Percentiles rank a stretch among this genome's conserved stretches.
Conservation (phyloP, 1,284 basidiomycete species). For the Golubevia pallescens region DNA sequence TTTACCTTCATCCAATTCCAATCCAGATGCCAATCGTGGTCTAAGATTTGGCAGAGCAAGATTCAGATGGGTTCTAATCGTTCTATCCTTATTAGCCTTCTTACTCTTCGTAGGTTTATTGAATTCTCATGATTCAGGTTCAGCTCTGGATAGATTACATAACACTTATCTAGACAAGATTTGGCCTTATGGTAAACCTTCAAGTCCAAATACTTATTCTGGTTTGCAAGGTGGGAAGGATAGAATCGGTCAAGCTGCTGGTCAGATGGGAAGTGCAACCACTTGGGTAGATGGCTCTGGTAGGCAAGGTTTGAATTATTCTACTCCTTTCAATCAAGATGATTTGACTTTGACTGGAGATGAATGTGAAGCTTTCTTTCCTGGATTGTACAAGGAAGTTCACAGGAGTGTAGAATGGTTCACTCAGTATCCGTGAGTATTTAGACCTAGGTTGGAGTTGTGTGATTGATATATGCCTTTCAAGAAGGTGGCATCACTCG, state of each 20-base stretch:
- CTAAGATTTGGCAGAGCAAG: too few species aligned
- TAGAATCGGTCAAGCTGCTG: neutral
- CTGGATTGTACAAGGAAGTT: conserved; percentile 47
- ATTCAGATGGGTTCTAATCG: too few species aligned
- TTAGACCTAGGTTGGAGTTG: too few species aligned
- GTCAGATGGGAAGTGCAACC: conserved; percentile 1
- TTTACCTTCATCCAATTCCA: too few species aligned
- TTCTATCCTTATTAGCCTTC: neutral
- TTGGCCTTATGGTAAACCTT: neutral
- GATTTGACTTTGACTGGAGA: conserved; percentile 49
- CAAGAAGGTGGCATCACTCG: too few species aligned
- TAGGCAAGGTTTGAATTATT: conserved; percentile 23
- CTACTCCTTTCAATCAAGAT: conserved; percentile 50
- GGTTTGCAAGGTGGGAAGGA: neutral
- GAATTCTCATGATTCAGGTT: neutral
- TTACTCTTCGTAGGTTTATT: neutral
- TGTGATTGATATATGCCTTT: too few species aligned
- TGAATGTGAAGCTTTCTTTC: conserved; percentile 56
- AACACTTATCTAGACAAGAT: neutral
- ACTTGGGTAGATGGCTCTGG: conserved; percentile 31
- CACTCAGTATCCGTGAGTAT: conserved; percentile 21
- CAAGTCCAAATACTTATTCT: neutral
- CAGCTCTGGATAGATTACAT: neutral
- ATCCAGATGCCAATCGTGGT: too few species aligned
- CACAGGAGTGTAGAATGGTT: conserved; percentile 38